Evolutionary conservation across 305 asterid genomes (phyloP).

Genomic region (Fraxinus ornus): DNA sequence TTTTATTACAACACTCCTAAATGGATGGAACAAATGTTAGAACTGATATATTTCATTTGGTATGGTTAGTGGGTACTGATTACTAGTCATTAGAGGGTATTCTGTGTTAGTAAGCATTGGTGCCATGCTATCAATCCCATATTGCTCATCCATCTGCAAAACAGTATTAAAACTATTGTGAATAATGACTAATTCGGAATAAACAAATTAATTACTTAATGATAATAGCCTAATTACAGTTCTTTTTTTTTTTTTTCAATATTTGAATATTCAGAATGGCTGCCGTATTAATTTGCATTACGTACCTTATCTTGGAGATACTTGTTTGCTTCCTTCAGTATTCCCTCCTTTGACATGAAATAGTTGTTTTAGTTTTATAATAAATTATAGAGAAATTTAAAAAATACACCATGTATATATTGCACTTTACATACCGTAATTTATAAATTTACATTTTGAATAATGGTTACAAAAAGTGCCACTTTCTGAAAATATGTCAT

Average conservation of each 20-base stretch:
- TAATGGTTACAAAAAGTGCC: not conserved
- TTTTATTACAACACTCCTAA: not conserved
- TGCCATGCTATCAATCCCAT: slow-evolving; percentile 49
- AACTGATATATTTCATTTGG: slow-evolving; percentile 58
- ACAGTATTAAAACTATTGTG: not conserved
- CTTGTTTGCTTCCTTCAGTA: slow-evolving; percentile 77
- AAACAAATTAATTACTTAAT: too few species aligned
- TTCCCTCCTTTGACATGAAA: slow-evolving; percentile 54
- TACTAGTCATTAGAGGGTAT: slow-evolving; percentile 55
- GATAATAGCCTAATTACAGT: not conserved
- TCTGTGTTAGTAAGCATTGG: slow-evolving; percentile 47
- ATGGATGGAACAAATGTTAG: slow-evolving; percentile 23
- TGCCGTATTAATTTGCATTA: not conserved
- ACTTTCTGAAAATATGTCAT: not conserved
- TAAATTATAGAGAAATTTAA: not conserved
- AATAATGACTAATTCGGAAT: not conserved
- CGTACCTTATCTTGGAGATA: slow-evolving; percentile 77
- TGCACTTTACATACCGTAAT: too few species aligned
- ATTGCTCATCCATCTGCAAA: slow-evolving; percentile 76
- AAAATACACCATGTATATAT: not conserved
- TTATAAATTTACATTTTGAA: too few species aligned
- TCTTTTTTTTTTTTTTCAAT: not conserved
- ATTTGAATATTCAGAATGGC: not conserved
- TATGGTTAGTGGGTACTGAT: slow-evolving; percentile 51
- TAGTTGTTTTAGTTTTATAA: not conserved